A percentile compares a stretch with the other conserved stretches of the same genome.
These are phyloP conservation scores for Lachnellula arida DNA, from an alignment of 2,329 filamentous ascomycete genomes.

Conservation along the genomic window DNA sequence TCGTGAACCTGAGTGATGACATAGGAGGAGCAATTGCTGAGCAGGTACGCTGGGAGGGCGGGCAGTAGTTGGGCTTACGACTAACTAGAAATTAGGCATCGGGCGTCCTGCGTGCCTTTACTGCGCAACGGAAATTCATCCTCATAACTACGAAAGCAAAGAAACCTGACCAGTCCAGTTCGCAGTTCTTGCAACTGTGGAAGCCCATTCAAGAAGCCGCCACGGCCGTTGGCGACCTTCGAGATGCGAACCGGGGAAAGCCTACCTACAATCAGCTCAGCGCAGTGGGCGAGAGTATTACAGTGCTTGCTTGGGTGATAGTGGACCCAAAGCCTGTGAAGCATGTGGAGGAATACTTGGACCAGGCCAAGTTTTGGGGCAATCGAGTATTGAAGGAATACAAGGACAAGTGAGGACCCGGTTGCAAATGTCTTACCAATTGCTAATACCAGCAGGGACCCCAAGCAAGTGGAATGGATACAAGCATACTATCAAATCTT, in stretches of 20 bases:
- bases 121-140: conserved; percentile 81
- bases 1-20: conserved; percentile 70
- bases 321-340: conserved; percentile 79
- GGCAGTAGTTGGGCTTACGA: background rate
- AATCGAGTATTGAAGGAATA: conserved; percentile 90
- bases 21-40: conserved; percentile 74
- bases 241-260: conserved; percentile 74
- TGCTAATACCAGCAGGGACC: conserved; percentile 52
- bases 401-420: conserved; percentile 64
- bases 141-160: conserved; percentile 85
- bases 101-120: conserved; percentile 61
- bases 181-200: conserved; percentile 70
- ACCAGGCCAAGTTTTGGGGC: conserved; percentile 86
- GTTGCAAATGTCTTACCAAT: background rate
- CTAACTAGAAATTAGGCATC: conserved; percentile 38
- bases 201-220: conserved; percentile 84
- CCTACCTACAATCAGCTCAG: conserved; percentile 76
- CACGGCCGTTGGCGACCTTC: conserved; percentile 71
- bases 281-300: conserved; percentile 84
- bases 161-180: conserved; percentile 69
- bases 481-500: conserved; percentile 91
- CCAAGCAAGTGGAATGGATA: conserved; percentile 80
- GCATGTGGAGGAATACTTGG: conserved; percentile 77
- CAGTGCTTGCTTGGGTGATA: conserved; percentile 85
- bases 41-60: conserved; percentile 53